Conservation (phyloP, 2,329 filamentous ascomycete genomes). For the Fusarium sulawesiense region DNA sequence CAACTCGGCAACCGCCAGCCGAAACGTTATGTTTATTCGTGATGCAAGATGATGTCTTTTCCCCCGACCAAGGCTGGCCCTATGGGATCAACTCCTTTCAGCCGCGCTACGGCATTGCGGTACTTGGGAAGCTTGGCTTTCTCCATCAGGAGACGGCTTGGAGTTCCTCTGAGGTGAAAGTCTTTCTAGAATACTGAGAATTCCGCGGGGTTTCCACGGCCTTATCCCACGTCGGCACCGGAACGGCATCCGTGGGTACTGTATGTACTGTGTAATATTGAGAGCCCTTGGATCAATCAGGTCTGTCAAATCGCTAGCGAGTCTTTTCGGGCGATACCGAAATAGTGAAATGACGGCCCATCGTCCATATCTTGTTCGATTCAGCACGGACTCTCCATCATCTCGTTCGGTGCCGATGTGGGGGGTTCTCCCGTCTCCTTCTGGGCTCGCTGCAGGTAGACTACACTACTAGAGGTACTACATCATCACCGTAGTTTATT, state of each 20-base stretch:
- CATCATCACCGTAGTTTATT: background rate
- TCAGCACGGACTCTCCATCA: background rate
- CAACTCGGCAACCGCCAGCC: conserved; percentile 28
- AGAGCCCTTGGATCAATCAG: background rate
- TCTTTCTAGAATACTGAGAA: conserved; percentile 38
- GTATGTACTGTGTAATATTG: background rate
- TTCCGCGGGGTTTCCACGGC: conserved; percentile 25
- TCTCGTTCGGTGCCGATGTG: conserved; percentile 40
- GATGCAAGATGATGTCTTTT: conserved; percentile 13
- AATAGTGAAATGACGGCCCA: conserved; percentile 8
- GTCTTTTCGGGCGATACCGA: conserved; percentile 13
- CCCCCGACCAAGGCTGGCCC: background rate
- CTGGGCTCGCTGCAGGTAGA: background rate
- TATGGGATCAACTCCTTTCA: conserved; percentile 15
- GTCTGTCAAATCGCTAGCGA: background rate
- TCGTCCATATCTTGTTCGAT: background rate
- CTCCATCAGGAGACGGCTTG: background rate
- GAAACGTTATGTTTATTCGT: conserved; percentile 13
- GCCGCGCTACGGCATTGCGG: background rate
- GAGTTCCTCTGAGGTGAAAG: background rate
- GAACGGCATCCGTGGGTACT: conserved; percentile 9
- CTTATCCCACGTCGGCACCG: conserved; percentile 38
- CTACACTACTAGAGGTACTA: background rate
- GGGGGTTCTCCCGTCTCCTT: background rate
- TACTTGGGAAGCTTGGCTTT: background rate